phyloP scores from a whole-genome alignment of 2,329 filamentous ascomycete species.

The Neopestalotiopsis sp. region DNA sequence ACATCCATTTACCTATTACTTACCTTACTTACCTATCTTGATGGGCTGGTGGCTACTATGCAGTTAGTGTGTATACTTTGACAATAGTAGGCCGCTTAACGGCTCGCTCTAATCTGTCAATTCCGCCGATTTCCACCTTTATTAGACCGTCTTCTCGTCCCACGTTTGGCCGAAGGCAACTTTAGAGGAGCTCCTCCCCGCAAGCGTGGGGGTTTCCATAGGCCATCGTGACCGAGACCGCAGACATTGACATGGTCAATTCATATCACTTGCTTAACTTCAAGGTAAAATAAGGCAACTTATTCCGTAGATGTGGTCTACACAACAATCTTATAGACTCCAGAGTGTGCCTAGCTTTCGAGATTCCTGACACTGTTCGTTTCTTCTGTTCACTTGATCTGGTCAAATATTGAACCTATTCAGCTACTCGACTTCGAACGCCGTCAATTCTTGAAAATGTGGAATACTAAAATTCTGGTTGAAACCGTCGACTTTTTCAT shows the following conservation, averaged over 20 bases:
- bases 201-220: neutral
- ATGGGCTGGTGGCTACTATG: neutral
- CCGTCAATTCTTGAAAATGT: too few species aligned
- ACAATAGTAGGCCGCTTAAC: neutral
- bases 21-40: neutral
- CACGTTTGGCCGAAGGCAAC: neutral
- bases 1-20: neutral
- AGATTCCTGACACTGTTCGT: neutral
- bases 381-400: too few species aligned
- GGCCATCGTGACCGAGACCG: neutral
- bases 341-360: neutral
- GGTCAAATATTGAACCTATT: too few species aligned
- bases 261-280: neutral
- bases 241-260: neutral
- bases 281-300: neutral
- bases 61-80: too few species aligned
- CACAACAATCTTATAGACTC: neutral
- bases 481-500: too few species aligned
- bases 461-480: too few species aligned
- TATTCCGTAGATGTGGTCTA: neutral
- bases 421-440: too few species aligned
- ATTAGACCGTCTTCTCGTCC: neutral
- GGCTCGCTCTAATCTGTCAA: neutral
- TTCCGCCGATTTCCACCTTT: conserved; percentile 5
- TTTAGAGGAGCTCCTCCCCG: conserved; percentile 10